Evolutionary conservation across 2,329 filamentous ascomycete species (phyloP).

Genomic region (Verticillium nonalfalfae): DNA sequence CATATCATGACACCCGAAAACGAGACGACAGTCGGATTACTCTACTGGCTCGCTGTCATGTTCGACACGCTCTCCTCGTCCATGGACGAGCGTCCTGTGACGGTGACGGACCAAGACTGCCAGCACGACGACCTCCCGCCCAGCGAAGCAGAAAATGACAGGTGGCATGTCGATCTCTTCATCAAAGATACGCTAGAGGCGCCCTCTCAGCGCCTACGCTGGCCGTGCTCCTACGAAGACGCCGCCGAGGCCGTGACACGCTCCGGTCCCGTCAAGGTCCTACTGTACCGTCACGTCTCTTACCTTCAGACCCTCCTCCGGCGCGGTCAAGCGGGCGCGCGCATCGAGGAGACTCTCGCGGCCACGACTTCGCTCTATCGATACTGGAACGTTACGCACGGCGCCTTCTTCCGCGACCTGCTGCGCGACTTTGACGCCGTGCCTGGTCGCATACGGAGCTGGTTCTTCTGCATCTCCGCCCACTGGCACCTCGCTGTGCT

Average conservation of each 20-base stretch:
- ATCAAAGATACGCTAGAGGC: conserved; percentile 22
- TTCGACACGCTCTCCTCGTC: conserved; percentile 51
- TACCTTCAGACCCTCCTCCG: conserved; percentile 47
- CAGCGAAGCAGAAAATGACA: conserved; percentile 5
- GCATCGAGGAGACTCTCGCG: conserved; percentile 40
- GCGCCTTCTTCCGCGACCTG: conserved; percentile 44
- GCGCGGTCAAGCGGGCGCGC: conserved; percentile 24
- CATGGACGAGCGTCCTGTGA: conserved; percentile 33
- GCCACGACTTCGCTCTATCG: conserved; percentile 42
- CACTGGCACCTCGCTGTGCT: conserved; percentile 54
- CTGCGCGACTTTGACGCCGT: conserved; percentile 41
- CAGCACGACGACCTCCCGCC: conserved; percentile 23
- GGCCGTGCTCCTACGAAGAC: conserved; percentile 49
- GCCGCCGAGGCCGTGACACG: conserved; percentile 42
- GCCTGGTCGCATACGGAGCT: conserved; percentile 48
- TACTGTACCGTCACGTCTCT: conserved; percentile 49
- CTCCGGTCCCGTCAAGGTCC: conserved; percentile 51
- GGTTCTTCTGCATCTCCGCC: conserved; percentile 50
- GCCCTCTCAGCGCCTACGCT: conserved; percentile 25
- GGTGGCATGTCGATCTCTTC: conserved; percentile 27
- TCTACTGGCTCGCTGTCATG: conserved; percentile 55
- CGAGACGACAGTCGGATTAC: conserved; percentile 39
- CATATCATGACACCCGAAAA: conserved; percentile 15
- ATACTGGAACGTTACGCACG: conserved; percentile 48
- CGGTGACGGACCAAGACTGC: conserved; percentile 32